These are phyloP conservation scores for Citrus unshiu DNA, from an alignment of 345 rosid genomes.

Conservation along the genomic window DNA sequence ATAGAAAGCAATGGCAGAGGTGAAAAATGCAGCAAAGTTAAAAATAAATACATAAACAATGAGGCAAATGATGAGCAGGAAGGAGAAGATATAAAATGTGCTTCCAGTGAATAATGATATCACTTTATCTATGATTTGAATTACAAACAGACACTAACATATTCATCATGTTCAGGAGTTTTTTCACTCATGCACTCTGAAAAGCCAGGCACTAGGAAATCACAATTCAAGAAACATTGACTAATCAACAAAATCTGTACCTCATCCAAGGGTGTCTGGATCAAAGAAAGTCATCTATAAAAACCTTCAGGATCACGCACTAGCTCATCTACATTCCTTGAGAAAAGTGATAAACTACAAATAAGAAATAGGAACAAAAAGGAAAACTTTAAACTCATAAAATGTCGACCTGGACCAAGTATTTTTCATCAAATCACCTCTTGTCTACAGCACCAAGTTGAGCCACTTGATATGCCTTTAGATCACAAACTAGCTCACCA, in stretches of 20 bases:
- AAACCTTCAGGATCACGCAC: conserved; percentile 4
- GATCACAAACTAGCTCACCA: conserved; percentile 16
- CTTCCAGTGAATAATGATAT: background rate
- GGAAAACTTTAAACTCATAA: background rate
- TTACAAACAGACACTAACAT: background rate
- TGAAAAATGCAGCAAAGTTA: background rate
- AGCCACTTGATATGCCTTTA: background rate
- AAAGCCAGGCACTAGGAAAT: background rate
- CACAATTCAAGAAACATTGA: background rate
- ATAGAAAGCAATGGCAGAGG: background rate
- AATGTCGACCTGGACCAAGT: background rate
- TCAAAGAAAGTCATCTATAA: conserved; percentile 7
- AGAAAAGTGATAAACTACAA: background rate
- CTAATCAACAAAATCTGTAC: background rate
- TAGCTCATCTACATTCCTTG: conserved; percentile 15
- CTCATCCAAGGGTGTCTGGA: conserved; percentile 10
- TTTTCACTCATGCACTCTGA: background rate
- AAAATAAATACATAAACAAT: background rate
- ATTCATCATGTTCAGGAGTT: background rate
- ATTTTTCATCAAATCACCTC: conserved; percentile 19
- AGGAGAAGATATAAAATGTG: background rate
- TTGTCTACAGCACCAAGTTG: conserved; percentile 11
- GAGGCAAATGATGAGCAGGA: background rate
- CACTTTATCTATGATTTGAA: background rate
- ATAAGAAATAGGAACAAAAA: background rate